phyloP scores from a whole-genome alignment of 2,329 filamentous ascomycete genomes.

The Xylariaceae sp. region DNA sequence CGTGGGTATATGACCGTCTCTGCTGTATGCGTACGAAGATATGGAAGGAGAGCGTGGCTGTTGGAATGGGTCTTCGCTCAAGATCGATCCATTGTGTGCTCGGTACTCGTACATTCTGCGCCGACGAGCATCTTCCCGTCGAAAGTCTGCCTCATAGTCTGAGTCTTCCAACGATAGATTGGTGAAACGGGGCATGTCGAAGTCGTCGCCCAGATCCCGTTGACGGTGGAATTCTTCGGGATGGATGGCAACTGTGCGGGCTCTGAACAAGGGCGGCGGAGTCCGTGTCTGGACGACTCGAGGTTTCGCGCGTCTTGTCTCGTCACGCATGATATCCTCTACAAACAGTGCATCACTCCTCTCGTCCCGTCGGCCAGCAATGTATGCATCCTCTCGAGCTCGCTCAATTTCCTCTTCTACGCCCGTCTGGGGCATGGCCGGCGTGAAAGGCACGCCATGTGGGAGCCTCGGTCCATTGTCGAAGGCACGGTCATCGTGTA shows the following conservation, averaged over 20 bases:
- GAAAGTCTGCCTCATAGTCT: conserved; percentile 10
- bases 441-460: conserved; percentile 1
- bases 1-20: not conserved
- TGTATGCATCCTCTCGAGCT: conserved; percentile 15
- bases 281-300: conserved; percentile 6
- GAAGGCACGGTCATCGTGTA: conserved; percentile 1
- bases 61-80: conserved; percentile 19
- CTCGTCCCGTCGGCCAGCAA: conserved; percentile 8
- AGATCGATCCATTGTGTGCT: conserved; percentile 16
- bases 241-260: not conserved
- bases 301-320: conserved; percentile 5
- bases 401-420: conserved; percentile 10
- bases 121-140: conserved; percentile 5
- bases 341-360: conserved; percentile 3
- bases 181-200: conserved; percentile 7
- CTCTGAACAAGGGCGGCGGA: conserved; percentile 4
- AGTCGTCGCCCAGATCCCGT: conserved; percentile 5
- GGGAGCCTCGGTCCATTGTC: not conserved
- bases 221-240: no score
- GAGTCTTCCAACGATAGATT: conserved; percentile 12
- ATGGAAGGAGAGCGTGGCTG: conserved; percentile 1
- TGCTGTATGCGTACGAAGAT: conserved; percentile 9
- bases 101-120: conserved; percentile 14
- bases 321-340: conserved; percentile 3
- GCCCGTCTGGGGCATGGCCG: not conserved